These are phyloP conservation scores for Leptographium wingfieldii DNA, from an alignment of 2,329 filamentous ascomycete species.

Conservation along the genomic window DNA sequence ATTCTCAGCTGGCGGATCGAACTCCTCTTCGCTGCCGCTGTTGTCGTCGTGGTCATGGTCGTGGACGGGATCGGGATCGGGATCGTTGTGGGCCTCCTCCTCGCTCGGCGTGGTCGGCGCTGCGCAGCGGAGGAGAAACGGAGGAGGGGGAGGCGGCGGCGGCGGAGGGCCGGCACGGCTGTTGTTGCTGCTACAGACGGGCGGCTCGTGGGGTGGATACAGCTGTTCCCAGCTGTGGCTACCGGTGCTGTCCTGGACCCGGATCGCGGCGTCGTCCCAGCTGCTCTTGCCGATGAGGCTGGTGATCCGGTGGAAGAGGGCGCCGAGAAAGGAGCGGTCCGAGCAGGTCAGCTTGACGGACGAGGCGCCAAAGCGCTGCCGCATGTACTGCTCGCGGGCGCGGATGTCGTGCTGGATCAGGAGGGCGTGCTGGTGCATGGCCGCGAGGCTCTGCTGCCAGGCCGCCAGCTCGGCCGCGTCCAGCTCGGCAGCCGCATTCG, in stretches of 20 bases:
- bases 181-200: neutral
- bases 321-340: conserved; percentile 24
- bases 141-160: conserved; percentile 4
- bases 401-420: conserved; percentile 8
- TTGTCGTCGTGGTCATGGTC: neutral
- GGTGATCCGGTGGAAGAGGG: conserved; percentile 17
- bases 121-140: conserved; percentile 14
- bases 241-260: neutral
- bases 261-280: neutral
- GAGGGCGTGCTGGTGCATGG: conserved; percentile 4
- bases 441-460: conserved; percentile 8
- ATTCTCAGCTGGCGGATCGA: neutral
- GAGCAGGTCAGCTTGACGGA: neutral
- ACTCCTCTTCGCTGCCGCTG: neutral
- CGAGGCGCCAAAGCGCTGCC: conserved; percentile 5
- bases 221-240: neutral
- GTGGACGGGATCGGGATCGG: too few relatives aligned
- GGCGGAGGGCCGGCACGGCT: neutral
- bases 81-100: too few relatives aligned
- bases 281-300: neutral
- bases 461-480: conserved; percentile 10
- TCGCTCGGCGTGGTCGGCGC: neutral
- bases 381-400: conserved; percentile 8
- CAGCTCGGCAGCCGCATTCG: neutral
- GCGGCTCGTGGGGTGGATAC: neutral